These are phyloP conservation scores for Oryza rufipogon DNA, from an alignment of 176 grass and related monocot genomes.

Conservation along the genomic window DNA sequence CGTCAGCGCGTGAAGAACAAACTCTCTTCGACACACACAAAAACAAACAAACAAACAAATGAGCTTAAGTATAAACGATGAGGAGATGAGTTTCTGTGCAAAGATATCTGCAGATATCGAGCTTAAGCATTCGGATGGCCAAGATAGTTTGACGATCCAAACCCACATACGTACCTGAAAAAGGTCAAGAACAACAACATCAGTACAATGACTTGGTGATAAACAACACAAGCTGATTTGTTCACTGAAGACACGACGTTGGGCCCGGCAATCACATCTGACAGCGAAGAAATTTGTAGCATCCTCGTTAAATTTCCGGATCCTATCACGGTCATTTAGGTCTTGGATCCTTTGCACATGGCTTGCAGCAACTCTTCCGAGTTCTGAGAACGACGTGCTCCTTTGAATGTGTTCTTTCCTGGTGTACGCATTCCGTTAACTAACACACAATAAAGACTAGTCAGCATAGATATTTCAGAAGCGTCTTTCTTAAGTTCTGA, in stretches of 20 bases:
- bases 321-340: neutral
- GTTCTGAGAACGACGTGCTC: neutral
- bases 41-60: neutral
- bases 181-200: constrained; percentile 3
- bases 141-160: constrained; percentile 15
- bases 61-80: neutral
- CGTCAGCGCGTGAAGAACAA: neutral
- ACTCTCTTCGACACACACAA: neutral
- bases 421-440: too few relatives aligned
- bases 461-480: neutral
- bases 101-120: neutral
- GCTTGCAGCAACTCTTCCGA: neutral
- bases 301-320: neutral
- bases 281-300: neutral
- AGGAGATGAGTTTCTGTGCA: neutral
- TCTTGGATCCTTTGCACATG: neutral
- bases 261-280: constrained; percentile 16
- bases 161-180: constrained; percentile 33
- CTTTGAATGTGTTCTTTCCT: neutral
- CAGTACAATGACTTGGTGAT: neutral
- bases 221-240: constrained; percentile 11
- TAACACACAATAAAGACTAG: neutral
- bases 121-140: constrained; percentile 16
- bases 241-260: constrained; percentile 22
- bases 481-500: neutral